Base-by-base conservation (phyloP, 495 filamentous ascomycete genomes). In the Daldinia concentrica region DNA sequence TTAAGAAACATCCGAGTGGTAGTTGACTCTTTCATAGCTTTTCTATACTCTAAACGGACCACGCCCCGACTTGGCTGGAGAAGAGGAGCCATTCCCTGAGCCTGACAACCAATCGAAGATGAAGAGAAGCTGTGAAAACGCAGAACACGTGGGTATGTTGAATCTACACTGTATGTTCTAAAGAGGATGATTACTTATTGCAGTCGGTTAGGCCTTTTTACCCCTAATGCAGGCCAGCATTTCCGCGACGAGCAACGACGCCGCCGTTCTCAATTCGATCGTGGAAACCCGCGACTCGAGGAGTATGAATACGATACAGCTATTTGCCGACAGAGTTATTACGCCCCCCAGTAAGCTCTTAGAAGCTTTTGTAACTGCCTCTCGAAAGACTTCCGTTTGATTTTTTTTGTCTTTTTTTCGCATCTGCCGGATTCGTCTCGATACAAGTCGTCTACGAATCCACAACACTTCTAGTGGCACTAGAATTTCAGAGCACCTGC, bases 21-120 rank as follows among this genome's bases (percentile, higher is more conserved):
- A 26, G 22, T 22, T 73, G 17, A 68, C 56, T 15, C n/a, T 17
- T 32, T 41, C n/a, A 11, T 58, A 88, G 86, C 76, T 89, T 9
- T 88, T 86, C 70, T 82, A 73, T 72, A 86, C 80, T 8, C 51
- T 71, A 69, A 83, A 86, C 30, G 79, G 82, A 15, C 79, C 82
- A 5, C 62, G 62, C 51, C 78, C 81, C 15, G 78, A 83, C 0
- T 50, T 83, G 57, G 80, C 80, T 62, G 85, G 84, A 7, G 64
- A 83, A 62, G 93, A 95, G 79, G 90, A 91, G 72, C 79, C 82
- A 4, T 95, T 95, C 74, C 93, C 93, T 0, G 81, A 82, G 27
- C 89, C 92, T 3, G 91, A 96, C 79, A 96, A 96, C 77, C 86
- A 88, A 50, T 91, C 91, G 11, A 95, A 95, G 82, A 91, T 94